Evolutionary conservation across 2,329 filamentous ascomycete species (phyloP).

Genomic region (Pestalotiopsis sp.): DNA sequence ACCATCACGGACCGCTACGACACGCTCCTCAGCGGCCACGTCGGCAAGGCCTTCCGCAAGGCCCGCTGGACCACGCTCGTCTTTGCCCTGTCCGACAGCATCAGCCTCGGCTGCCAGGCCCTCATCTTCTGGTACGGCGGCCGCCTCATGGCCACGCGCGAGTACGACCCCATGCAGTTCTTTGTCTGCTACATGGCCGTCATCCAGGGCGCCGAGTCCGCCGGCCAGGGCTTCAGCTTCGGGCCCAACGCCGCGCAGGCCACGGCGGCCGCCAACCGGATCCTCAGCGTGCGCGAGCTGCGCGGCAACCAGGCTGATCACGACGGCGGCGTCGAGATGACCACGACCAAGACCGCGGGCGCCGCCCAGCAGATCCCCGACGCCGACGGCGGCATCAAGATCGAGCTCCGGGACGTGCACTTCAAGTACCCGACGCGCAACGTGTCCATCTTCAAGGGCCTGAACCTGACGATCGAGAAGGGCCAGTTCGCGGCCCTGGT

Average conservation of each 20-base stretch:
- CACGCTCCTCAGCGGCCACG: constrained; percentile 59
- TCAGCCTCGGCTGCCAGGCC: constrained; percentile 65
- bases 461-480: constrained; percentile 67
- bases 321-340: constrained; percentile 11
- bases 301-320: constrained; percentile 34
- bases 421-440: constrained; percentile 65
- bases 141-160: constrained; percentile 53
- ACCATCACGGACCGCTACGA: constrained; percentile 65
- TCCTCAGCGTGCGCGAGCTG: constrained; percentile 53
- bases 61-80: constrained; percentile 65
- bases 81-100: constrained; percentile 71
- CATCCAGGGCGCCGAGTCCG: constrained; percentile 68
- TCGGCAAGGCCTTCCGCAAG: constrained; percentile 60
- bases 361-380: constrained; percentile 42
- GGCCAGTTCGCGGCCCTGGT: constrained; percentile 74
- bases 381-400: constrained; percentile 52
- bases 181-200: constrained; percentile 67
- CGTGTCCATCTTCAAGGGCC: constrained; percentile 57
- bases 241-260: constrained; percentile 66
- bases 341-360: constrained; percentile 11
- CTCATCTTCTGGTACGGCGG: constrained; percentile 70
- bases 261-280: constrained; percentile 61
- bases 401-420: constrained; percentile 58
- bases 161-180: constrained; percentile 51
- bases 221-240: constrained; percentile 69